Evolutionary conservation across 768 basidiomycete species (phyloP), one percentile per base, ranked within the genome.

Genomic region (Porphyrellus cyaneotinctus): DNA sequence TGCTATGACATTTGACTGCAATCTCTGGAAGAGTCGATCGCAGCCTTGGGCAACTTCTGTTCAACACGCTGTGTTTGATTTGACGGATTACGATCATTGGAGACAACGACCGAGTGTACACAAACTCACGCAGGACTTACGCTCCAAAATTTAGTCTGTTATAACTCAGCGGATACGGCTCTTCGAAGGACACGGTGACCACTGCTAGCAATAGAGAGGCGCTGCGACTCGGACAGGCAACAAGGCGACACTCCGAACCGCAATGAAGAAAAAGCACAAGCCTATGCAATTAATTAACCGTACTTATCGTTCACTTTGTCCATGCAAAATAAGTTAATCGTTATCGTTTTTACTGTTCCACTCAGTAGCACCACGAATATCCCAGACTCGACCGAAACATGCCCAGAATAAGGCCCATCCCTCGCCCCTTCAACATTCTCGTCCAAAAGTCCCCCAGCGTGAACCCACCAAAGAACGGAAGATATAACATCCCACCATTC

Each of bases 111-210:
- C n/a, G n/a, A n/a, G n/a, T n/a, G n/a, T n/a, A n/a, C n/a, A n/a
- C n/a, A n/a, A n/a, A n/a, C n/a, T n/a, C n/a, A n/a, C n/a, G n/a
- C n/a, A n/a, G n/a, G n/a, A n/a, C n/a, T n/a, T n/a, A n/a, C n/a
- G 70, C 60, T 88, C 86, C 37, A 89, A 70, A 48, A 87, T 72
- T 37, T 82, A n/a, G 71, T 46, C 75, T 76, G 64, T 88, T 83
- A 65, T 88, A 90, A 23, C 81, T 84, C 33, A 87, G 63, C 1
- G 88, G 88, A 72, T 91, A 91, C 2, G 87, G 88, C 62, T 36
- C 64, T 57, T 17, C 58, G 62, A 11, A 59, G 53, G 20, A 58
- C 53, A 51, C 77, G 73, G 54, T 72, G 68, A 22, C 70, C 61
- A n/a, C n/a, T n/a, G 17, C 64, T 56, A 14, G 64, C 44, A 23